phyloP scores from a whole-genome alignment of 345 rosid genomes.

The Combretum micranthum region DNA sequence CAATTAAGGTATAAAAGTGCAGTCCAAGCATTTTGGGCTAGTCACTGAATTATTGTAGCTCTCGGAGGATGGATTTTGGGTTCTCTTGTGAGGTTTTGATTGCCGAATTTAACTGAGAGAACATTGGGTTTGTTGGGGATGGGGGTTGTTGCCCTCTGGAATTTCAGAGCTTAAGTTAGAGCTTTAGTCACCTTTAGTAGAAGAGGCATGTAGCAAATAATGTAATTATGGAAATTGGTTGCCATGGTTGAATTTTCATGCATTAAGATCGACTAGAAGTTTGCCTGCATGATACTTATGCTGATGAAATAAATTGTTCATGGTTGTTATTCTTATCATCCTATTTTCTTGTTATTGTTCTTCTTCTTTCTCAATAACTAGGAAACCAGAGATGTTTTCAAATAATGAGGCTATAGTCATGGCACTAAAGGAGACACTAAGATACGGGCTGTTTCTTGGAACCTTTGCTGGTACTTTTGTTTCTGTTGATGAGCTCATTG shows the following conservation, averaged over 20 bases:
- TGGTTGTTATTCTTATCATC: neutral
- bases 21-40: too few species aligned
- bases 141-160: too few species aligned
- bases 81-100: too few species aligned
- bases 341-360: slow-evolving; percentile 4
- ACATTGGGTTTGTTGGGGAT: too few species aligned
- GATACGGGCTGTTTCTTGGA: slow-evolving; percentile 87
- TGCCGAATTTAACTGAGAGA: too few species aligned
- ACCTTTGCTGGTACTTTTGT: slow-evolving; percentile 88
- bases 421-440: slow-evolving; percentile 76
- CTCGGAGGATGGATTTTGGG: too few species aligned
- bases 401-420: slow-evolving; percentile 55
- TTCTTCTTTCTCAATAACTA: slow-evolving; percentile 11
- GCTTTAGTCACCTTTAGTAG: too few species aligned
- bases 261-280: neutral
- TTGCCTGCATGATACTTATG: neutral
- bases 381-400: slow-evolving; percentile 54
- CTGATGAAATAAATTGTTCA: too few species aligned
- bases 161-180: too few species aligned
- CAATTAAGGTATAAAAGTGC: too few species aligned
- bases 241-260: neutral
- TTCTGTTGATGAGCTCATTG: slow-evolving; percentile 73
- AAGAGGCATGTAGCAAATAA: too few species aligned
- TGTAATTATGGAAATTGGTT: neutral
- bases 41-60: too few species aligned